Evolutionary conservation across 305 asterid genomes (phyloP), one percentile per base, ranked within the genome.

Genomic region (Lippia alba): DNA sequence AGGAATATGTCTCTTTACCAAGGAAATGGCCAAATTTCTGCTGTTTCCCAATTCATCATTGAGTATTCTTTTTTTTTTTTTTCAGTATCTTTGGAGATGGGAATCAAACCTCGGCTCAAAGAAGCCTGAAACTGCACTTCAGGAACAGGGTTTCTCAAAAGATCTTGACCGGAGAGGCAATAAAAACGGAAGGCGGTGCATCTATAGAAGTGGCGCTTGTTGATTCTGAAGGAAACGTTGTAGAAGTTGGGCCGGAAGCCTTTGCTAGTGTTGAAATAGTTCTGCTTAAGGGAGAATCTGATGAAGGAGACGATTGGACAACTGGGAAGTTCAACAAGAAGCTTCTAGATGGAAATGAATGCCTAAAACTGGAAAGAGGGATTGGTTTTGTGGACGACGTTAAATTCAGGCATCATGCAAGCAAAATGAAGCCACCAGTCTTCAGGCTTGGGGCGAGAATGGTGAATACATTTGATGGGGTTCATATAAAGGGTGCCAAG

Each of bases 361-460:
- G 19, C 15, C 54, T 86, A 17, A 75, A 66, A 61, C 72, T 89
- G 11, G 41, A 77, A 3, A 60, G 66, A 64, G 92, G 92, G 44
- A 11, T 72, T 56, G 84, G 76, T 14, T 39, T 34, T 5, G 6
- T 85, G 55, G 14, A 71, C 16, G 39, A 76, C 40, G 19, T 89
- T 15, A 84, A 56, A 76, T 74, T 89, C 59, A 75, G 66, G 61
- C 71, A 81, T 61, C 72, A 66, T 45, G 20, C 82, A 4, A 53
- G 18, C 58, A 66, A 70, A 33, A 71, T 55, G 5, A 82, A 41
- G 50, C 83, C 72, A 4, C 32, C 81, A 0, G 62, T 15, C 66
- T 79, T 87, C 76, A 75, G 70, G 62, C 24, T 89, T 34, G 88
- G 86, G 58, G 94, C 90, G 5, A 73, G 80, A 65, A 41, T 78